Base-by-base conservation (phyloP, 306 rosid species). In the Glycine latifolia region DNA sequence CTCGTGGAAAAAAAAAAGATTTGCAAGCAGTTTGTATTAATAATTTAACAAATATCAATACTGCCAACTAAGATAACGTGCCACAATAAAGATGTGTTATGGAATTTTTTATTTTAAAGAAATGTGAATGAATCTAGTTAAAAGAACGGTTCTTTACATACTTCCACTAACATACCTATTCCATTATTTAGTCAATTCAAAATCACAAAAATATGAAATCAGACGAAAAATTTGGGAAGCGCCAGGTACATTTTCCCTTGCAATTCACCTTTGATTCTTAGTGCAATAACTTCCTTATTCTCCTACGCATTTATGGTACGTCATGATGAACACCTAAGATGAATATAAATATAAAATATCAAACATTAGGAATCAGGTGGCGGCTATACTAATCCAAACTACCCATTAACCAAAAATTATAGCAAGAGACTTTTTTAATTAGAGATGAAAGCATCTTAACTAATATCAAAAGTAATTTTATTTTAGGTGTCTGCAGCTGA, bases 301-400 rank as follows among this genome's bases (percentile, higher is more conserved):
- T 33, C 67, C 26, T 17, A 50, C 12, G 66, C 47, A 60, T 60
- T 49, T 35, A 61, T 50, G 14, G 15, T 15, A 31, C 5, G 59
- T n/a, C 61, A 60, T 46, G 43, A 81, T 37, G 39, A 35, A 54
- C 46, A 67, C 9, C 10, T 15, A 13, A 44, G 59, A 46, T 26
- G 9, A 20, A 20, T 20, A 20, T 20, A 39, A 39, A 75, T 58
- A 58, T 26, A 47, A 48, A 63, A 50, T 62, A 66, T 77, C 43
- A 41, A 66, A 11, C 63, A 44, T n/a, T 73, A 39, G 48, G 31
- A 48, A 58, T 16, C 17, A 35, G 43, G 47, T 47, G 77, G 66
- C 53, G 20, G 61, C 76, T 8, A 75, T 68, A 8, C 81, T 58
- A 67, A 82, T 75, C 85, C 54, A 56, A 67, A 67, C 5, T 5